A percentile compares a stretch with the other conserved stretches of the same genome.
phyloP scores from a whole-genome alignment of 805 yeast genomes.

The Suhomyces sp. region DNA sequence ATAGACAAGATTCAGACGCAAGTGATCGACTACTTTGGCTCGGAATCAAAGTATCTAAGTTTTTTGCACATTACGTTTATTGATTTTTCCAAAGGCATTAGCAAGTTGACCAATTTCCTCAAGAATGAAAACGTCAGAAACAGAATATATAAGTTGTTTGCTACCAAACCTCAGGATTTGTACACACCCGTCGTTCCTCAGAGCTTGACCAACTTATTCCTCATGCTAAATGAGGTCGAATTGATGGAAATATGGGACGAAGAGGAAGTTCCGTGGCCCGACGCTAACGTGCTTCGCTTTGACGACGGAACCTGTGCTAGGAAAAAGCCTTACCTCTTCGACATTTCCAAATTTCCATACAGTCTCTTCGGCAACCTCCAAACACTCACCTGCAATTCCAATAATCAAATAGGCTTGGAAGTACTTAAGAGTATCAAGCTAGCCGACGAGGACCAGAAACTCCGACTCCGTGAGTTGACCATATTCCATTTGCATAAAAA shows the following conservation, averaged over 20 bases:
- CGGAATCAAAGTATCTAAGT: conserved; percentile 20
- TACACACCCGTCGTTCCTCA: conserved; percentile 24
- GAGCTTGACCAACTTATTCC: conserved; percentile 28
- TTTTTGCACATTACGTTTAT: conserved; percentile 32
- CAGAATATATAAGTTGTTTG: conserved; percentile 30
- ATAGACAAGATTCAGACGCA: conserved; percentile 19
- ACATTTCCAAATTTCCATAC: neutral
- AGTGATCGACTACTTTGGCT: conserved; percentile 25
- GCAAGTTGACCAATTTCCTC: conserved; percentile 23
- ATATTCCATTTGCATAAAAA: conserved; percentile 34
- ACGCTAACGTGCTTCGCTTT: neutral
- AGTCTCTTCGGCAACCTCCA: conserved; percentile 12
- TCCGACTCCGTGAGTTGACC: conserved; percentile 27
- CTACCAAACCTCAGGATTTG: conserved; percentile 21
- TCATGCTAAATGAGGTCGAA: conserved; percentile 32
- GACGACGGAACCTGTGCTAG: neutral
- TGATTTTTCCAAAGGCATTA: conserved; percentile 24
- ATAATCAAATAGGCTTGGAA: conserved; percentile 29
- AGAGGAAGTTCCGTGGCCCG: neutral
- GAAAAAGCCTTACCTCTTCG: conserved; percentile 6
- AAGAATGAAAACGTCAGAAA: conserved; percentile 21
- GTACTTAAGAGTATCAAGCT: conserved; percentile 22
- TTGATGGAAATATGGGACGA: conserved; percentile 13
- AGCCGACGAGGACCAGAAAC: conserved; percentile 18
- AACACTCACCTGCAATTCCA: conserved; percentile 33